phyloP scores from a whole-genome alignment of 106 monocot genomes.

The Xerophyta viscosa region DNA sequence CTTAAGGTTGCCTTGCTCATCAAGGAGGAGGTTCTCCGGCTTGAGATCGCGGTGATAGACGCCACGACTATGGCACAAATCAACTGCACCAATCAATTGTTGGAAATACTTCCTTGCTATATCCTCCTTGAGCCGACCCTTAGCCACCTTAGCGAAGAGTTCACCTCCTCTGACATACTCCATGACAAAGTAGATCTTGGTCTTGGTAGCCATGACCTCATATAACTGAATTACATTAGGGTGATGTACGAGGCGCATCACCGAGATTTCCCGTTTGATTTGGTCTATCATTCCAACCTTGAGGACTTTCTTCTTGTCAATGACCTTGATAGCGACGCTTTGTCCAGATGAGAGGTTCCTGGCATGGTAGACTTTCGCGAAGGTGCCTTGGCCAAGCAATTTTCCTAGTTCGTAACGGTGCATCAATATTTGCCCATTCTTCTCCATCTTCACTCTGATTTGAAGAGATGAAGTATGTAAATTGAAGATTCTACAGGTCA shows the following conservation, averaged over 20 bases:
- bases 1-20: slow-evolving; percentile 56
- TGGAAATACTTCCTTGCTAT: slow-evolving; percentile 49
- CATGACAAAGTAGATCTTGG: slow-evolving; percentile 68
- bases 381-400: slow-evolving; percentile 52
- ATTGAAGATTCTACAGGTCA: too few species aligned
- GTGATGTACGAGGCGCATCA: slow-evolving; percentile 59
- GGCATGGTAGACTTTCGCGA: slow-evolving; percentile 56
- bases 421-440: slow-evolving; percentile 40
- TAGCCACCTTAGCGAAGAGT: slow-evolving; percentile 55
- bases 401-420: slow-evolving; percentile 48
- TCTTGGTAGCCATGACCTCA: slow-evolving; percentile 80
- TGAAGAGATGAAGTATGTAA: too few species aligned
- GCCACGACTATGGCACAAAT: slow-evolving; percentile 65
- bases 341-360: slow-evolving; percentile 26
- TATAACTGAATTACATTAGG: slow-evolving; percentile 62
- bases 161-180: slow-evolving; percentile 61
- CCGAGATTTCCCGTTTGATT: slow-evolving; percentile 61
- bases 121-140: slow-evolving; percentile 53
- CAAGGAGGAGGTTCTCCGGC: slow-evolving; percentile 60
- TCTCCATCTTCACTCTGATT: slow-evolving; percentile 31
- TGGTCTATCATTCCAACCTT: slow-evolving; percentile 55
- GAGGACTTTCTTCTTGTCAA: slow-evolving; percentile 54
- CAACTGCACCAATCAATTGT: slow-evolving; percentile 51
- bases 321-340: slow-evolving; percentile 53
- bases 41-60: slow-evolving; percentile 67